Conservation (phyloP, 441 rosid species). For the Adansonia gregorii region DNA sequence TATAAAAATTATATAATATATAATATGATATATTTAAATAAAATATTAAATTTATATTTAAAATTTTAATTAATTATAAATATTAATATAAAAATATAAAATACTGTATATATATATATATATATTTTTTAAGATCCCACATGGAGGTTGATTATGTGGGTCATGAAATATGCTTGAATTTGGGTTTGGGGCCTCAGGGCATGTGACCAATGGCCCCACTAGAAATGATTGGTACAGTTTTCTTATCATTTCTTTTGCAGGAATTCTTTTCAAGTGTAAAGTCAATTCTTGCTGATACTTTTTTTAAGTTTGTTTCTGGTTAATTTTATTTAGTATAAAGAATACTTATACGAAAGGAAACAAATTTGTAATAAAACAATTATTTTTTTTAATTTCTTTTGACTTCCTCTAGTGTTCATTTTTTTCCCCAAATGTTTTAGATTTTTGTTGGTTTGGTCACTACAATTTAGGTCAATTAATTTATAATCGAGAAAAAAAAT, state of each 20-base stretch:
- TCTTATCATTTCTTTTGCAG: not conserved
- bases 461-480: not conserved
- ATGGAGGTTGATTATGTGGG: slow-evolving; percentile 3
- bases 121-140: not conserved
- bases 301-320: not conserved
- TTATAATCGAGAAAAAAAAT: too few species aligned
- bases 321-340: not conserved
- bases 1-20: too few species aligned
- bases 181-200: not conserved
- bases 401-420: not conserved
- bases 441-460: not conserved
- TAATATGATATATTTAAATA: too few species aligned
- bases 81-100: too few species aligned
- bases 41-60: too few species aligned
- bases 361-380: not conserved
- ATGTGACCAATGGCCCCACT: slow-evolving; percentile 22
- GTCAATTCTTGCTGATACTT: not conserved
- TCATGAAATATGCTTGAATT: not conserved
- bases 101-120: too few species aligned
- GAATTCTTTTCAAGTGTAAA: not conserved
- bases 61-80: too few species aligned
- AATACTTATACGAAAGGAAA: not conserved
- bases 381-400: not conserved
- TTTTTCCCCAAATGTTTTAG: too few species aligned
- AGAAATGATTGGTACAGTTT: slow-evolving; percentile 1